Base-by-base conservation (phyloP, 805 yeast genomes). In the Teunomyces atbi region DNA sequence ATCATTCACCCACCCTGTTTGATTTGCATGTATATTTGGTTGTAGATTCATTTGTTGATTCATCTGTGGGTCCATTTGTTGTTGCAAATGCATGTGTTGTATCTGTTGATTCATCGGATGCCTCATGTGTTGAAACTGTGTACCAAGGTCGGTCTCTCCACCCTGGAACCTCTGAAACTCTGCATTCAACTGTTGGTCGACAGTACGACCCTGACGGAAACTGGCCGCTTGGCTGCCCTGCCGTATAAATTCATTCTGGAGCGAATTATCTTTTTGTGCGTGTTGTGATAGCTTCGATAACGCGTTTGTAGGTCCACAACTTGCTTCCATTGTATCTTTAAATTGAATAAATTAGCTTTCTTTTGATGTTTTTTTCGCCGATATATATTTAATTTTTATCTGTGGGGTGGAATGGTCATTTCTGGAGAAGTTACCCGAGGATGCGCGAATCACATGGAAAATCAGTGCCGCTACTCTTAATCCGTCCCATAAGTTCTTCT, bases 271-370 rank as follows among this genome's bases (percentile, higher is more conserved):
- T 30, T 69, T 46, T 45, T 69, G 71, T 0, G 77, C 50, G 45
- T 72, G 76, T 45, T 68, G 65, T 15, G 70, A 53, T 32, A 76
- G 58, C 58, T 70, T 73, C 50, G 62, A 62, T 29, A 76, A 55
- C 11, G 80, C 78, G 49, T 68, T 75, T 3, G 71, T 60, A 3
- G 76, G 76, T 19, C 78, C 76, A 61, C 81, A 77, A 34, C 65
- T 65, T 15, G 74, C 65, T 48, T 69, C 69, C 69, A 63, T 66
- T 33, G 18, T 39, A 23, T 34, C 3, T 12, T 6, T 19, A 8
- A 12, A 13, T 19, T 11, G 13, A 30, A 13, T 13, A 30, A n/a
- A 15, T 30, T 8, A 30, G 18, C 5, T 30, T 30, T 5, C n/a
- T 8, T 13, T 29, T 13, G 11, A 8, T 30, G 15, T 13, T 30